A percentile compares a stretch with the other conserved stretches of the same genome.
phyloP scores from a whole-genome alignment of 2,329 filamentous ascomycete species.

The Ophiostoma pallidulum region DNA sequence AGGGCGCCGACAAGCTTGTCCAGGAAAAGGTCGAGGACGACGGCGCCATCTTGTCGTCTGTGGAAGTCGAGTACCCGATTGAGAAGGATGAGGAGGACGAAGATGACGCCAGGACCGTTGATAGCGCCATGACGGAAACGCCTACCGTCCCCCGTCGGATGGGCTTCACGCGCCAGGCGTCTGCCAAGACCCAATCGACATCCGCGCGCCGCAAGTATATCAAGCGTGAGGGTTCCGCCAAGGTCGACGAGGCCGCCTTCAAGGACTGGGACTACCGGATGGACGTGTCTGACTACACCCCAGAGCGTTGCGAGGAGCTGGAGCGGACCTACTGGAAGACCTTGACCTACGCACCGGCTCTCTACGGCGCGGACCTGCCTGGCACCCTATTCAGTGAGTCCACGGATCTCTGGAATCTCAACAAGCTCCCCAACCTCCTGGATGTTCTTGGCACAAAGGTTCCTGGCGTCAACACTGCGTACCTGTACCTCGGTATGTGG shows the following conservation, averaged over 20 bases:
- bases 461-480: slow-evolving; percentile 94
- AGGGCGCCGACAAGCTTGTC: slow-evolving; percentile 1
- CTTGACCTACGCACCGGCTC: slow-evolving; percentile 83
- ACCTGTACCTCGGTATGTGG: slow-evolving; percentile 98
- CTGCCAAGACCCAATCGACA: slow-evolving; percentile 60
- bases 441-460: slow-evolving; percentile 93
- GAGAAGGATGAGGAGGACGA: slow-evolving; percentile 38
- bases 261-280: slow-evolving; percentile 85
- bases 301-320: slow-evolving; percentile 86
- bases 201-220: slow-evolving; percentile 84
- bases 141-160: slow-evolving; percentile 31
- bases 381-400: slow-evolving; percentile 87
- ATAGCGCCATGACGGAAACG: slow-evolving; percentile 19
- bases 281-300: slow-evolving; percentile 77
- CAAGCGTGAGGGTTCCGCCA: slow-evolving; percentile 64
- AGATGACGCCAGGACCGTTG: slow-evolving; percentile 23
- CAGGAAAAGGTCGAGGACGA: slow-evolving; percentile 27
- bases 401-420: slow-evolving; percentile 83
- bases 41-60: slow-evolving; percentile 32
- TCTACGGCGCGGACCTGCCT: slow-evolving; percentile 95
- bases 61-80: slow-evolving; percentile 38
- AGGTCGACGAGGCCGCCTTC: slow-evolving; percentile 83
- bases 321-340: slow-evolving; percentile 97
- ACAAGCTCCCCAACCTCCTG: slow-evolving; percentile 84
- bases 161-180: slow-evolving; percentile 41